phyloP scores from a whole-genome alignment of 345 rosid species.

The Firmiana major region DNA sequence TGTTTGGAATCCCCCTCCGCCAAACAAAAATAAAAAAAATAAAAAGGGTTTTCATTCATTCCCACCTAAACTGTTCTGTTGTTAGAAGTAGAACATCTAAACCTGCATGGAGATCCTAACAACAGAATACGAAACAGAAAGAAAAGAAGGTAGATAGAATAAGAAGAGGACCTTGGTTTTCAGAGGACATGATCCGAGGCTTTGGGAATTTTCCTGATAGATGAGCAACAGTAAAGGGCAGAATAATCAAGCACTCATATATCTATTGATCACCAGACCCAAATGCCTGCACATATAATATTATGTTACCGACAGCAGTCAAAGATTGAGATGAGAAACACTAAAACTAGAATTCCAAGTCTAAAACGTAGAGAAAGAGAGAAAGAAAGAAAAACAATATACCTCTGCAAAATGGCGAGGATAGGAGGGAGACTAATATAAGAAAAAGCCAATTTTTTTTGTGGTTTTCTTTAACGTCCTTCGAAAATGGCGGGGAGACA shows the following conservation, averaged over 20 bases:
- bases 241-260: conserved; percentile 32
- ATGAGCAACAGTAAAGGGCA: conserved; percentile 36
- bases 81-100: background rate
- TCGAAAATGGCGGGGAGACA: conserved; percentile 22
- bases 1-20: too few species aligned
- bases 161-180: conserved; percentile 22
- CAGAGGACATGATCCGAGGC: conserved; percentile 42
- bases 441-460: conserved; percentile 24
- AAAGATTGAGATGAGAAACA: conserved; percentile 2
- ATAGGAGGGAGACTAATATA: conserved; percentile 18
- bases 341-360: background rate
- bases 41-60: background rate
- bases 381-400: background rate
- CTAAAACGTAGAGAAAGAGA: background rate
- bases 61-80: background rate
- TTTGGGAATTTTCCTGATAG: conserved; percentile 22
- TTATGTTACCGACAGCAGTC: background rate
- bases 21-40: too few species aligned
- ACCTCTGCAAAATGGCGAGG: conserved; percentile 50
- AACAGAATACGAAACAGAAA: background rate
- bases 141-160: background rate
- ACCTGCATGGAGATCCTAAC: background rate
- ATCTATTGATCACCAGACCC: conserved; percentile 23
- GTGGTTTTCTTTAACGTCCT: conserved; percentile 1
- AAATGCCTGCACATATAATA: conserved; percentile 28